phyloP scores from a whole-genome alignment of 2,329 filamentous ascomycete genomes.

The Fusarium denticulatum region DNA sequence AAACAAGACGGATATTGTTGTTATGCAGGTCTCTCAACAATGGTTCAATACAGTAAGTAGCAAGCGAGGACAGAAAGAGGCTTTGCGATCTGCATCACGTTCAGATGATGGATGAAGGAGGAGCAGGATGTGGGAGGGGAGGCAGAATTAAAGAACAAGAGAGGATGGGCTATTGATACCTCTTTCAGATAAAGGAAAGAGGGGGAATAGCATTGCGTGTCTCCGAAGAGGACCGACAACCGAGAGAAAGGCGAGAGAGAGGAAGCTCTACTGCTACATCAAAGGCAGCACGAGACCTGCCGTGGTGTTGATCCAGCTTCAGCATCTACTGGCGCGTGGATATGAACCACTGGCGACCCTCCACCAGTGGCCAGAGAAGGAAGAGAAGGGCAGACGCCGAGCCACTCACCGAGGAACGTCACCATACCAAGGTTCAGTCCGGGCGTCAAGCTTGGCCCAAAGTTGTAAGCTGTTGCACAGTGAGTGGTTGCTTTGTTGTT shows the following conservation, averaged over 20 bases:
- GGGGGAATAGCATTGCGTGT: constrained; percentile 14
- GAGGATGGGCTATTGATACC: constrained; percentile 22
- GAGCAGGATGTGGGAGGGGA: constrained; percentile 28
- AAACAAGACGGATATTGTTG: constrained; percentile 14
- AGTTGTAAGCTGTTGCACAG: constrained; percentile 9
- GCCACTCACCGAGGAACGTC: constrained; percentile 40
- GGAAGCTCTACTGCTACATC: constrained; percentile 21
- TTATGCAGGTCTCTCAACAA: constrained; percentile 17
- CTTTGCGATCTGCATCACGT: constrained; percentile 32
- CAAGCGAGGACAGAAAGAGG: constrained; percentile 7
- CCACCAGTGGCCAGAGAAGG: constrained; percentile 38
- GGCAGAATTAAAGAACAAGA: constrained; percentile 25
- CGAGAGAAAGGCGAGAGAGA: constrained; percentile 26
- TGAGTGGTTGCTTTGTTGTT: constrained; percentile 1
- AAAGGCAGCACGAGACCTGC: constrained; percentile 35
- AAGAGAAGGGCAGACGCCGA: constrained; percentile 26
- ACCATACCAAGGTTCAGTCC: constrained; percentile 39
- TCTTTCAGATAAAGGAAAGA: constrained; percentile 19
- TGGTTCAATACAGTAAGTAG: constrained; percentile 1
- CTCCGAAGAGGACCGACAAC: constrained; percentile 25
- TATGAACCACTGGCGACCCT: constrained; percentile 48
- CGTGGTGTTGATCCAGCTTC: constrained; percentile 41
- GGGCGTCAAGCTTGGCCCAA: constrained; percentile 13
- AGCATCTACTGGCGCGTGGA: constrained; percentile 22
- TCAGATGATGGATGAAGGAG: constrained; percentile 11